A percentile compares a stretch with the other conserved stretches of the same genome.
These are phyloP conservation scores for Nannochloropsis salina DNA, from an alignment of 108 stramenopile genomes.

Conservation along the genomic window DNA sequence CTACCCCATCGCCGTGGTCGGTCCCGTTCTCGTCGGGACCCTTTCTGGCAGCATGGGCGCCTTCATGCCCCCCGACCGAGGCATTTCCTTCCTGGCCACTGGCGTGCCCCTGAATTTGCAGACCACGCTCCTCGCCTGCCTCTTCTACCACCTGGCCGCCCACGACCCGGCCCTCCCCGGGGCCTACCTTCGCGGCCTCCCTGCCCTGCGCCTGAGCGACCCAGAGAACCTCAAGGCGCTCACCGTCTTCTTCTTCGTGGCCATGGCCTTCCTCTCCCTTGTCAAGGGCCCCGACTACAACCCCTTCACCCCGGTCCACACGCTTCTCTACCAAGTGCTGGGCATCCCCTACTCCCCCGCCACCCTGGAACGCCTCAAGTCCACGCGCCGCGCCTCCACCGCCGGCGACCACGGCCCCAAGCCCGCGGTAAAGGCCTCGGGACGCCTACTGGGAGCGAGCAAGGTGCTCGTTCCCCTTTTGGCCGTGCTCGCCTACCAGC, in stretches of 20 bases:
- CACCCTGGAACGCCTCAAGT: constrained; percentile 5
- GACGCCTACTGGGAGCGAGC: neutral
- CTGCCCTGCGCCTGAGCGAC: constrained; percentile 15
- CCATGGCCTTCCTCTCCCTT: constrained; percentile 25
- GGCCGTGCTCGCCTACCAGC: neutral
- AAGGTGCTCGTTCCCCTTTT: neutral
- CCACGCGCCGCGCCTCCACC: neutral
- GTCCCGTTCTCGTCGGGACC: constrained; percentile 48
- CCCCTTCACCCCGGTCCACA: constrained; percentile 44
- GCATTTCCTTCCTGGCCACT: constrained; percentile 34
- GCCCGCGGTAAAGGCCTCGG: too few species aligned
- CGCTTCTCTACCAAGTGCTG: constrained; percentile 23
- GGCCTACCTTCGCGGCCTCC: constrained; percentile 32
- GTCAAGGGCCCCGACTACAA: constrained; percentile 40
- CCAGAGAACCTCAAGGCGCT: constrained; percentile 20
- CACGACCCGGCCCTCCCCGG: constrained; percentile 39
- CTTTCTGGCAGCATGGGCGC: constrained; percentile 48
- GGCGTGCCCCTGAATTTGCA: constrained; percentile 47
- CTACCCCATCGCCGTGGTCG: constrained; percentile 54
- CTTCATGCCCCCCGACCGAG: constrained; percentile 54
- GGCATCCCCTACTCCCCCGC: constrained; percentile 25
- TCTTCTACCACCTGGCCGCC: constrained; percentile 45
- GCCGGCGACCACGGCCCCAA: neutral
- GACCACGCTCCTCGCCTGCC: constrained; percentile 43
- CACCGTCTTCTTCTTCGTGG: constrained; percentile 37